These are phyloP conservation scores for Citrullus amarus DNA, from an alignment of 306 rosid genomes.

Conservation along the genomic window DNA sequence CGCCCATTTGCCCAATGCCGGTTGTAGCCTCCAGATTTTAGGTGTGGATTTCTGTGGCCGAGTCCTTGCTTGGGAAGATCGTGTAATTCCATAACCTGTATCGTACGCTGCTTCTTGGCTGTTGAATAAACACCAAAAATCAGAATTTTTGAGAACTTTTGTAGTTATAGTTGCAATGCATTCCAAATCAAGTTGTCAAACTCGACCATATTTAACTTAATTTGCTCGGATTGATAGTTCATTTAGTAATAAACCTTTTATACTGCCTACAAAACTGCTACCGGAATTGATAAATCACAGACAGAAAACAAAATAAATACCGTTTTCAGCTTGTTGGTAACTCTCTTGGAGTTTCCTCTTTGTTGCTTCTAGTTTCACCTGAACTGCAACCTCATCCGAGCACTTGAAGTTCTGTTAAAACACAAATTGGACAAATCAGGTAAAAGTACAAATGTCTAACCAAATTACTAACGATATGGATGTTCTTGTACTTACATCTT, in stretches of 20 bases:
- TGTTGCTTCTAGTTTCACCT: constrained; percentile 79
- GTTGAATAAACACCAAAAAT: constrained; percentile 14
- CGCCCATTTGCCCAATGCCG: constrained; percentile 47
- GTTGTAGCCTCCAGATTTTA: constrained; percentile 48
- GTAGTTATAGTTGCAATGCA: not conserved
- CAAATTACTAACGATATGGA: not conserved
- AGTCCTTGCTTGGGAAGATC: constrained; percentile 76
- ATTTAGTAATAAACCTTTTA: not conserved
- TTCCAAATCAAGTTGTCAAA: not conserved
- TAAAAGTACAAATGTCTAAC: constrained; percentile 4
- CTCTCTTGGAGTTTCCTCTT: constrained; percentile 92
- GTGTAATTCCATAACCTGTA: constrained; percentile 86
- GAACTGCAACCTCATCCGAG: constrained; percentile 48
- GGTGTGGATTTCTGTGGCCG: constrained; percentile 34
- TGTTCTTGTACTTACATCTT: constrained; percentile 36
- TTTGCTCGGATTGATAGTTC: not conserved
- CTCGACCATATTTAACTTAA: not conserved
- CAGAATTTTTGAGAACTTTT: constrained; percentile 3
- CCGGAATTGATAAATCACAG: not conserved
- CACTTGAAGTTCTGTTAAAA: constrained; percentile 32
- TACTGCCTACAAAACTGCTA: not conserved
- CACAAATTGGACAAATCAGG: constrained; percentile 17
- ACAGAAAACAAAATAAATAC: constrained; percentile 19
- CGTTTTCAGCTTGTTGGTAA: constrained; percentile 89
- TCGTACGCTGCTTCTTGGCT: constrained; percentile 88